These are phyloP conservation scores for Trametes sp. DNA, from an alignment of 1,284 basidiomycete species.

Conservation along the genomic window DNA sequence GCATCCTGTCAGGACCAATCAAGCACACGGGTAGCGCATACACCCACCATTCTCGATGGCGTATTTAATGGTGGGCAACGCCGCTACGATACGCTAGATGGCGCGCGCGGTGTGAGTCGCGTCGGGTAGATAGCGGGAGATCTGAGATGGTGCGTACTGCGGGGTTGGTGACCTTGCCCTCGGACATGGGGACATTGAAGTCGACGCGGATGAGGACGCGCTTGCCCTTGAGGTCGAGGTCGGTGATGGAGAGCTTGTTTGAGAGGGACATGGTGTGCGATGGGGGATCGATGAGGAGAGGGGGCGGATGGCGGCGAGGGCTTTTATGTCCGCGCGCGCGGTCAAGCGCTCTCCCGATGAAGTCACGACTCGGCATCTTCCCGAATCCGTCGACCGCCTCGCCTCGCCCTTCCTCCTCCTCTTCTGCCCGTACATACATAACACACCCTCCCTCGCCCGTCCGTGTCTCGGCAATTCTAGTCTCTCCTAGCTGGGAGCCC, in stretches of 20 bases:
- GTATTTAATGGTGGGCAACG: constrained; percentile 95
- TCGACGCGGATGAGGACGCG: constrained; percentile 97
- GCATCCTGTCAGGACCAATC: constrained; percentile 18
- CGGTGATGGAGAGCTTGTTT: constrained; percentile 92
- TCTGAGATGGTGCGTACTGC: constrained; percentile 66
- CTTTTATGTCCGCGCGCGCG: constrained; percentile 28
- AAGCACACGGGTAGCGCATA: neutral
- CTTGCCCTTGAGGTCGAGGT: constrained; percentile 89
- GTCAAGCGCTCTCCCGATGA: constrained; percentile 29
- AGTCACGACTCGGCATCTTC: constrained; percentile 33
- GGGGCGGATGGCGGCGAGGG: constrained; percentile 12
- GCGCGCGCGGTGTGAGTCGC: constrained; percentile 11
- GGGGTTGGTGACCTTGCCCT: constrained; percentile 94
- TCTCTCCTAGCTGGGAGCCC: constrained; percentile 11
- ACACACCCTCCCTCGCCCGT: constrained; percentile 7
- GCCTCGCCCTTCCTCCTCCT: constrained; percentile 5
- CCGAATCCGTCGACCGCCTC: constrained; percentile 11
- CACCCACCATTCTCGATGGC: constrained; percentile 85
- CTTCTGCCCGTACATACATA: neutral
- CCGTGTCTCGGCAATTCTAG: constrained; percentile 32
- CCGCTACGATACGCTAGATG: constrained; percentile 91
- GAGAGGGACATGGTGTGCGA: constrained; percentile 87
- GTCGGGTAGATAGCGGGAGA: constrained; percentile 16
- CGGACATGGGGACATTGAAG: constrained; percentile 97
- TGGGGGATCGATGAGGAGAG: constrained; percentile 25